Percentiles rank a stretch among this genome's conserved stretches.
These are phyloP conservation scores for Dictyostelium brefeldianum DNA, from an alignment of 78 protist genomes.

Conservation along the genomic window DNA sequence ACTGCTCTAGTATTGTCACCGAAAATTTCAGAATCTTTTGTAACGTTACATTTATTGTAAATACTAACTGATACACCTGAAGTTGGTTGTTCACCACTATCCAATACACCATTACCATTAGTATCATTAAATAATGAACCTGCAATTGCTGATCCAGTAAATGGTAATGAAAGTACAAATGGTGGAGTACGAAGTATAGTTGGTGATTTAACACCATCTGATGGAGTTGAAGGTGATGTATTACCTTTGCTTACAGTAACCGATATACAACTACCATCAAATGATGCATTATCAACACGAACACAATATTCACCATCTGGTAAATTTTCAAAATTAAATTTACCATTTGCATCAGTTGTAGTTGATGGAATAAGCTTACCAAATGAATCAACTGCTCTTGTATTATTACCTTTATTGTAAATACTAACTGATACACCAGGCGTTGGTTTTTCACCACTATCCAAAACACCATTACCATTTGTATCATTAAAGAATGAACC, in stretches of 20 bases:
- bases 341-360: constrained; percentile 22
- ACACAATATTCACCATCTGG: constrained; percentile 12
- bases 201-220: not conserved
- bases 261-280: no score
- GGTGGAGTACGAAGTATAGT: not conserved
- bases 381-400: not conserved
- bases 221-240: not conserved
- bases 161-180: not conserved
- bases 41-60: no score
- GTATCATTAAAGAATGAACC: constrained; percentile 36
- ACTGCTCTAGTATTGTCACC: no score
- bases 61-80: not conserved
- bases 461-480: constrained; percentile 42
- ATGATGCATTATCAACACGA: no score
- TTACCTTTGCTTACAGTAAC: no score
- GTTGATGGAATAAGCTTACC: not conserved
- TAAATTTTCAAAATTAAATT: constrained; percentile 22
- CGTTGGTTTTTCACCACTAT: constrained; percentile 24
- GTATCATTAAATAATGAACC: not conserved
- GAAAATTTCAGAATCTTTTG: no score
- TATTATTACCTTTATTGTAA: no score
- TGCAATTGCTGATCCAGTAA: not conserved
- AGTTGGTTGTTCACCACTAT: not conserved
- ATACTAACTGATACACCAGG: not conserved
- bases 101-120: not conserved